phyloP scores from a whole-genome alignment of 352 stramenopile genomes.

The Phytophthora ohioensis region DNA sequence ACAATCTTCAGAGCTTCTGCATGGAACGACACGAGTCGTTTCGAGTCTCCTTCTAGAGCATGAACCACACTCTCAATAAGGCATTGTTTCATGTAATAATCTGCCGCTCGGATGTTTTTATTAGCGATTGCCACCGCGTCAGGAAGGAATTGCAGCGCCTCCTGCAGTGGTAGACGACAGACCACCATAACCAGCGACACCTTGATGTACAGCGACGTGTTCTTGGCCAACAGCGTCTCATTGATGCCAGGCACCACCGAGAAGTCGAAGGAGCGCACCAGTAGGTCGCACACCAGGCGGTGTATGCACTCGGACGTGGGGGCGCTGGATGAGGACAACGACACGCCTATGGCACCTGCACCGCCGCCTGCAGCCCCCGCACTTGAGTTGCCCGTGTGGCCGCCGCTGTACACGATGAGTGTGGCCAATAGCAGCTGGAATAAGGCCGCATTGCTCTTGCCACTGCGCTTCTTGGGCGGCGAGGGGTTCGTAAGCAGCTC shows the following conservation, averaged over 20 bases:
- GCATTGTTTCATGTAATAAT: slow-evolving; percentile 86
- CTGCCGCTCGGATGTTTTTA: slow-evolving; percentile 63
- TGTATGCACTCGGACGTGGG: slow-evolving; percentile 77
- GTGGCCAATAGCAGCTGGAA: slow-evolving; percentile 75
- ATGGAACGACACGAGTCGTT: slow-evolving; percentile 55
- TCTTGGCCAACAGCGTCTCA: slow-evolving; percentile 62
- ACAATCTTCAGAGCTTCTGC: slow-evolving; percentile 80
- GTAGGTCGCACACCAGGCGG: slow-evolving; percentile 72
- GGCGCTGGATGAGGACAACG: slow-evolving; percentile 54
- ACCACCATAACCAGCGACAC: slow-evolving; percentile 77
- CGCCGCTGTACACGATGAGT: slow-evolving; percentile 75
- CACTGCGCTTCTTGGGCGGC: slow-evolving; percentile 31
- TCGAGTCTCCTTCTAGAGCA: slow-evolving; percentile 55
- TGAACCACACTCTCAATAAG: slow-evolving; percentile 75
- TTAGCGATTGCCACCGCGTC: slow-evolving; percentile 75
- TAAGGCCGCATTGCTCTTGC: slow-evolving; percentile 49
- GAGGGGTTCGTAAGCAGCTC: slow-evolving; percentile 37
- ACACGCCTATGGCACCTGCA: slow-evolving; percentile 53
- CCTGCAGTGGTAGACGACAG: slow-evolving; percentile 57
- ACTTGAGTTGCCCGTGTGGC: slow-evolving; percentile 39
- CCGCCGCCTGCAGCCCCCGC: slow-evolving; percentile 36
- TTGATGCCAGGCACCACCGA: slow-evolving; percentile 61
- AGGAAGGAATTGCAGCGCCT: slow-evolving; percentile 71
- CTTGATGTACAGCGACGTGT: slow-evolving; percentile 71
- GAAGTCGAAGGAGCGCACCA: slow-evolving; percentile 83